Conservation (phyloP, 495 filamentous ascomycete genomes). For the Oidiodendron maius region DNA sequence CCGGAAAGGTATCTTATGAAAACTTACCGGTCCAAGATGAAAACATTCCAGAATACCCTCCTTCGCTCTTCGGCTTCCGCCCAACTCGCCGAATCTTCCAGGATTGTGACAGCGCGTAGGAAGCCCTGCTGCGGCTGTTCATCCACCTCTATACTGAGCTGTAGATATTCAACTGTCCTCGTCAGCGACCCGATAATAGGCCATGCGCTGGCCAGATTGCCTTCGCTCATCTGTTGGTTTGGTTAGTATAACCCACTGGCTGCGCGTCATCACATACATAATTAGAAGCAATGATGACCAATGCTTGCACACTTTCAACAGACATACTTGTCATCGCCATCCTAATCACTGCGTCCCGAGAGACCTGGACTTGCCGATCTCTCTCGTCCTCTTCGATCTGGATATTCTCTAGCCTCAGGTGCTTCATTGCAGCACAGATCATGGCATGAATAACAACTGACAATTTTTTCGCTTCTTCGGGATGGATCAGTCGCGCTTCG, state of each 20-base stretch:
- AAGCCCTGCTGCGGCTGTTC: conserved; percentile 17
- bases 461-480: conserved; percentile 15
- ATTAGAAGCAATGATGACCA: conserved; percentile 28
- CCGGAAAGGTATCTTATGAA: conserved; percentile 25
- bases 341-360: conserved; percentile 23
- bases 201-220: conserved; percentile 24
- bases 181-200: conserved; percentile 33
- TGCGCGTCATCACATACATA: too few relatives aligned
- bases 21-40: conserved; percentile 31
- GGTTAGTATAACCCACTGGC: too few relatives aligned
- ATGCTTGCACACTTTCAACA: conserved; percentile 32
- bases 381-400: conserved; percentile 12
- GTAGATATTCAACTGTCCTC: conserved; percentile 33
- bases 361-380: conserved; percentile 22
- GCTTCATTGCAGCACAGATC: conserved; percentile 20
- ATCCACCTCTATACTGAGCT: conserved; percentile 29
- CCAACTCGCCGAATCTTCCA: conserved; percentile 25
- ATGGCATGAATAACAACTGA: conserved; percentile 28
- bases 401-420: conserved; percentile 7
- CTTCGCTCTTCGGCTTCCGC: conserved; percentile 32
- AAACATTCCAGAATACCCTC: conserved; percentile 37
- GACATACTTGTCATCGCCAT: conserved; percentile 27
- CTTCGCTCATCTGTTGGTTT: conserved; percentile 30
- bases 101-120: conserved; percentile 19
- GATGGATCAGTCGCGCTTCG: conserved; percentile 15